Conservation (phyloP, 1,284 basidiomycete species). For the Fomitopsis pinicola region DNA sequence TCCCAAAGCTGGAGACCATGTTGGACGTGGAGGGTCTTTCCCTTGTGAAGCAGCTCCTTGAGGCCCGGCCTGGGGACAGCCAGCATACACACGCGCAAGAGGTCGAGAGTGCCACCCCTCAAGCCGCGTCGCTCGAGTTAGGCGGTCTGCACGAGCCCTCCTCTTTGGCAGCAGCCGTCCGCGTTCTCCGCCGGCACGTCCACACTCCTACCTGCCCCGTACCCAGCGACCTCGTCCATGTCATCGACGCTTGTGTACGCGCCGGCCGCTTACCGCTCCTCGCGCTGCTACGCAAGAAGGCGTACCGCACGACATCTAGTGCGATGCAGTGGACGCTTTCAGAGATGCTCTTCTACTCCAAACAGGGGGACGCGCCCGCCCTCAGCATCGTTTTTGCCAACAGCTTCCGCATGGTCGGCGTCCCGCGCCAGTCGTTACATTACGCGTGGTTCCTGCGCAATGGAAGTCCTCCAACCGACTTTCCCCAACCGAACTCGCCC, state of each 20-base stretch:
- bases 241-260: constrained; percentile 15
- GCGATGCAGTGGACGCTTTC: constrained; percentile 31
- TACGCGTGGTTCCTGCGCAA: not conserved
- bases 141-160: not conserved
- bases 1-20: constrained; percentile 6
- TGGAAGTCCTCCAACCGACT: not conserved
- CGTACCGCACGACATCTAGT: constrained; percentile 13
- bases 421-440: constrained; percentile 22
- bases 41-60: constrained; percentile 3
- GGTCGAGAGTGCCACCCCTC: not conserved
- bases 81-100: not conserved
- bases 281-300: constrained; percentile 14
- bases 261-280: constrained; percentile 7
- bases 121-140: not conserved
- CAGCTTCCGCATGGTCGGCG: constrained; percentile 31
- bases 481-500: not conserved
- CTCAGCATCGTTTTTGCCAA: constrained; percentile 25
- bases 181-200: constrained; percentile 6
- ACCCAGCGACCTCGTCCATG: constrained; percentile 11
- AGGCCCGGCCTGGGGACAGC: not conserved
- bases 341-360: constrained; percentile 32
- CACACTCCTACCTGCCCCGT: not conserved
- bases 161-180: constrained; percentile 2
- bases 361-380: constrained; percentile 14
- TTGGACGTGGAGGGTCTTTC: not conserved